Conservation (phyloP, 1,139 yeast species). For the Yamadazyma sp. region DNA sequence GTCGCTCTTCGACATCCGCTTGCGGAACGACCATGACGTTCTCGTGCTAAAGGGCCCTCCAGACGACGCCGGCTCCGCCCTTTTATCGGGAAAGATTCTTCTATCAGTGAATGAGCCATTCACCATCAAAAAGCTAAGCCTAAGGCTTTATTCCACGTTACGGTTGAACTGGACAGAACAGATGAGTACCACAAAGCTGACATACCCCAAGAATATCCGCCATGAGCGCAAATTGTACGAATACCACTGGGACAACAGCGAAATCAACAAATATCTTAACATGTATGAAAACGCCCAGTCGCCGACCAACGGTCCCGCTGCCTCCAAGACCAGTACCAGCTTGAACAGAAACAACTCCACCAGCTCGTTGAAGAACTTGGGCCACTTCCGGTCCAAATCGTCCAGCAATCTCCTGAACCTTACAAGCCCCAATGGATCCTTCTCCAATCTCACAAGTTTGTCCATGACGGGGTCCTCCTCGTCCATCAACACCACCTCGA, state of each 20-base stretch:
- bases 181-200: slow-evolving; percentile 45
- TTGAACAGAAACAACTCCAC: slow-evolving; percentile 30
- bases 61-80: slow-evolving; percentile 74
- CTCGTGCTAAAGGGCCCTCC: slow-evolving; percentile 76
- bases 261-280: slow-evolving; percentile 38
- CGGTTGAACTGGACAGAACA: slow-evolving; percentile 59
- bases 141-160: slow-evolving; percentile 66
- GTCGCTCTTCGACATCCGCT: slow-evolving; percentile 60
- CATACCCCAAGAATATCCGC: slow-evolving; percentile 48
- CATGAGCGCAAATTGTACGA: slow-evolving; percentile 71
- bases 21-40: slow-evolving; percentile 77
- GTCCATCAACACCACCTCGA: slow-evolving; percentile 1
- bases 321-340: slow-evolving; percentile 1
- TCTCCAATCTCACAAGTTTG: slow-evolving; percentile 12
- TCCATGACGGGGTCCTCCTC: slow-evolving; percentile 8
- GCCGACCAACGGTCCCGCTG: slow-evolving; percentile 11
- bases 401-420: slow-evolving; percentile 24
- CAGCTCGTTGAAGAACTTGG: slow-evolving; percentile 34
- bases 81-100: slow-evolving; percentile 75
- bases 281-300: slow-evolving; percentile 35
- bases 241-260: slow-evolving; percentile 72
- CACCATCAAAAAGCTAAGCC: slow-evolving; percentile 58
- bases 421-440: slow-evolving; percentile 16
- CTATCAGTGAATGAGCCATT: slow-evolving; percentile 77
- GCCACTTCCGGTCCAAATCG: slow-evolving; percentile 31